These are phyloP conservation scores for Boletales sp. DNA, from an alignment of 768 basidiomycete species.

Conservation along the genomic window DNA sequence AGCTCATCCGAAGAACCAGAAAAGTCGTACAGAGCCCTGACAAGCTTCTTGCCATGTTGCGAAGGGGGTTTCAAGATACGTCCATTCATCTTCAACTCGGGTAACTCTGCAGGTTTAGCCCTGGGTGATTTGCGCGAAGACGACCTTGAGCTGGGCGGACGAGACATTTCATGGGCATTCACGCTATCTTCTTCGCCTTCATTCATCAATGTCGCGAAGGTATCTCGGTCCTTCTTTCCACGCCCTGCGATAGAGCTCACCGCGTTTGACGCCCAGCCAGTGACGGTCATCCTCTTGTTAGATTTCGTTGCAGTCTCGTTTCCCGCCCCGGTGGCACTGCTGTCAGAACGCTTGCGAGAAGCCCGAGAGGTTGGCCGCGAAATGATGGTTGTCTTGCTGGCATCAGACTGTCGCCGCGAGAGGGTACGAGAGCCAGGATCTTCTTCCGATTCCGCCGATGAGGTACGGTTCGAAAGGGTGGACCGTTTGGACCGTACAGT, in stretches of 20 bases:
- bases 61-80: conserved; percentile 52
- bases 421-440: conserved; percentile 20
- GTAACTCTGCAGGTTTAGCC: conserved; percentile 20
- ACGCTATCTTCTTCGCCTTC: conserved; percentile 34
- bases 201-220: conserved; percentile 55
- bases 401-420: conserved; percentile 41
- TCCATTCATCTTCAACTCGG: conserved; percentile 25
- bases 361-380: conserved; percentile 58
- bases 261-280: conserved; percentile 62
- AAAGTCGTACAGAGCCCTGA: conserved; percentile 76
- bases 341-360: conserved; percentile 65
- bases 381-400: conserved; percentile 40
- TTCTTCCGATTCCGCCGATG: conserved; percentile 36
- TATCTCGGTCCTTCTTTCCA: conserved; percentile 56
- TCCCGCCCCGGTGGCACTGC: conserved; percentile 39
- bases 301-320: conserved; percentile 34
- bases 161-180: conserved; percentile 26
- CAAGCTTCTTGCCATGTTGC: conserved; percentile 47
- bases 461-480: conserved; percentile 16
- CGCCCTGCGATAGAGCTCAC: conserved; percentile 58
- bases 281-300: conserved; percentile 36
- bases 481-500: conserved; percentile 35
- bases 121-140: conserved; percentile 27
- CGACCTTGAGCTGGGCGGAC: conserved; percentile 36
- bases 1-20: conserved; percentile 74